Base-by-base conservation (phyloP, 1,284 basidiomycete species). In the Malassezia psittaci region DNA sequence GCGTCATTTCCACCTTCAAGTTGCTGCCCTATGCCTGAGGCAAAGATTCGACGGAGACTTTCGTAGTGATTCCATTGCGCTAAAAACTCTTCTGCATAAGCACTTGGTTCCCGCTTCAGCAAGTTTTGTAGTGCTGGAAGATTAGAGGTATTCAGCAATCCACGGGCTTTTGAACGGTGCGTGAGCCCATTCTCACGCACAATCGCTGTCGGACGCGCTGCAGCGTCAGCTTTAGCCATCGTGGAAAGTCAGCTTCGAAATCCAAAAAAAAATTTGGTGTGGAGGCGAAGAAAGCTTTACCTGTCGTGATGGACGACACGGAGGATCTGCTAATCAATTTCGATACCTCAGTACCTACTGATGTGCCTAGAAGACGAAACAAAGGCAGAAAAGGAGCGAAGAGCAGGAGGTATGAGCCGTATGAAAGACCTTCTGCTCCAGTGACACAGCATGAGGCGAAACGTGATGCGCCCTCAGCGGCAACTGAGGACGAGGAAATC, bases 11-110 rank as follows among this genome's bases (percentile, higher is more conserved):
- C 39, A 38, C 42, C 59, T 3, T 57, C 59, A 18, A 57, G 32
- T 11, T 37, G 29, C 56, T 60, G 47, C 15, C 64, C 66, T 3
- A 69, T 48, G 18, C 68, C 64, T 39, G 63, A 66, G 34, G 70
- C 80, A 73, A 90, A 88, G 63, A 96, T 87, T 69, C 88, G 83
- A 40, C 88, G 81, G 54, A 88, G 83, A 56, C 85, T 87, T 66
- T 87, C 83, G 77, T 90, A 96, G 75, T 96, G 90, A 64, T 90
- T 90, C 86, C 90, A 96, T 80, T 98, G 94, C 62, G 91, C 89
- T n/a, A 90, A 75, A 70, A 98, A 99, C 69, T 99, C 94, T 65
- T 96, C 91, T 72, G 84, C 86, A 79, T 99, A 98, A 0, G 83
- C 86, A 7, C 80, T 77, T 2, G 93, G 88, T 73, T 96, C 90